A percentile compares a stretch with the other conserved stretches of the same genome.
Conservation (phyloP, 1,139 yeast species). For the Lodderomyces elongisporus region DNA sequence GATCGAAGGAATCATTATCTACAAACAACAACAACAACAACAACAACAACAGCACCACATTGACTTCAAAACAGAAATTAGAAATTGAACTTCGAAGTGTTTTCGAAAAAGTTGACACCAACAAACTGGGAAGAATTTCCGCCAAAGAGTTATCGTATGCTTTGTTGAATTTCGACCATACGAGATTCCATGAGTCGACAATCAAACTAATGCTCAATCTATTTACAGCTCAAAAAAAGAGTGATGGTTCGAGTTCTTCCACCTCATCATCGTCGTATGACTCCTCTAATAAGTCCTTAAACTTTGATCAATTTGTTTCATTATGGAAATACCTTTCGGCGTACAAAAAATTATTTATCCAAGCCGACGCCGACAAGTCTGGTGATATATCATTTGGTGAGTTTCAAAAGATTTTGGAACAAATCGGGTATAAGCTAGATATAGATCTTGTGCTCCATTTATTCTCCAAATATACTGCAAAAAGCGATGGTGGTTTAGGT, state of each 20-base stretch:
- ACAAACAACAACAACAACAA: slow-evolving; percentile 1
- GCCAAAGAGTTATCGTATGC: slow-evolving; percentile 60
- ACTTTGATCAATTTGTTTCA: slow-evolving; percentile 65
- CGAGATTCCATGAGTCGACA: slow-evolving; percentile 61
- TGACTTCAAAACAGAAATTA: slow-evolving; percentile 17
- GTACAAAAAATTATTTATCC: slow-evolving; percentile 61
- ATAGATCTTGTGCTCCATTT: slow-evolving; percentile 58
- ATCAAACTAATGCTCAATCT: slow-evolving; percentile 61
- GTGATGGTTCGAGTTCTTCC: slow-evolving; percentile 3
- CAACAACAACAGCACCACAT: no score
- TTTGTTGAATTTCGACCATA: slow-evolving; percentile 58
- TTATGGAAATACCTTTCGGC: slow-evolving; percentile 71
- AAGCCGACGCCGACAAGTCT: slow-evolving; percentile 57
- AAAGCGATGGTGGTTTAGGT: slow-evolving; percentile 29
- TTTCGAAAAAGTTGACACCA: slow-evolving; percentile 52
- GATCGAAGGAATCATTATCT: slow-evolving; percentile 9
- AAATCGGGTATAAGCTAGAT: slow-evolving; percentile 65
- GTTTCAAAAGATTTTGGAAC: slow-evolving; percentile 60
- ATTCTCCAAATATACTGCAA: slow-evolving; percentile 53
- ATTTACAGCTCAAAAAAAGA: slow-evolving; percentile 30
- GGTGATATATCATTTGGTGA: slow-evolving; percentile 66
- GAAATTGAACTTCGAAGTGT: slow-evolving; percentile 49
- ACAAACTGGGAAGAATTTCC: slow-evolving; percentile 53
- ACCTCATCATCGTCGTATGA: slow-evolving; percentile 17
- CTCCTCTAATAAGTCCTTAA: slow-evolving; percentile 26